Base-by-base conservation (phyloP, 306 rosid genomes). In the Medicago lupulina region DNA sequence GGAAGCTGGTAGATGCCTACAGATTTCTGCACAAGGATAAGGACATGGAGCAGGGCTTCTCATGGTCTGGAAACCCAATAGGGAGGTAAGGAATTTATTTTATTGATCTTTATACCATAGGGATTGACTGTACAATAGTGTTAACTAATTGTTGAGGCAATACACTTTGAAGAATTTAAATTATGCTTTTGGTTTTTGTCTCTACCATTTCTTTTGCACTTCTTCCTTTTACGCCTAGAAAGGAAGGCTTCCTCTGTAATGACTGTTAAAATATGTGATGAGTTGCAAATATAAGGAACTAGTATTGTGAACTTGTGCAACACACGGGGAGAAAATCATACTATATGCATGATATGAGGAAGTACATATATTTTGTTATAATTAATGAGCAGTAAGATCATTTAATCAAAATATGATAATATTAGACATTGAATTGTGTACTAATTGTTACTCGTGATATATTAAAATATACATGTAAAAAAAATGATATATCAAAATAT, bases 1-100 rank as follows among this genome's bases (percentile, higher is more conserved):
- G 98, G 64, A 90, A 90, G 84, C 87, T 95, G 83, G 78, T 92
- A 28, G 98, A 95, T 86, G 97, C 97, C 74, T 92, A 92, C 73
- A 91, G 98, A 86, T 88, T 82, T 51, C 87, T 88, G 75, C 95
- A 95, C 84, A 50, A 85, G 80, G 96, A 95, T 61, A 90, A 86
- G 79, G 97, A 95, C 83, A 92, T 89, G 93, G 97, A 89, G 65
- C 39, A 74, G 44, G 98, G 97, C 75, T 95, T 95, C 84, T 95
- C 97, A 34, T 95, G 98, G 98, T 95, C 98, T 5, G 98, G 97
- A 76, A 67, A 95, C 80, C 97, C 98, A 61, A 73, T 92, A 61
- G 98, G 98, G 67, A 95, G 82, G 98, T 95, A 85, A 86, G 90
- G 80, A 64, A 34, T 73, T 72, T 17, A 54, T 70, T 61, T 70